Evolutionary conservation across 768 basidiomycete genomes (phyloP), one percentile per base, ranked within the genome.

Genomic region (Lanmaoa rubissima): DNA sequence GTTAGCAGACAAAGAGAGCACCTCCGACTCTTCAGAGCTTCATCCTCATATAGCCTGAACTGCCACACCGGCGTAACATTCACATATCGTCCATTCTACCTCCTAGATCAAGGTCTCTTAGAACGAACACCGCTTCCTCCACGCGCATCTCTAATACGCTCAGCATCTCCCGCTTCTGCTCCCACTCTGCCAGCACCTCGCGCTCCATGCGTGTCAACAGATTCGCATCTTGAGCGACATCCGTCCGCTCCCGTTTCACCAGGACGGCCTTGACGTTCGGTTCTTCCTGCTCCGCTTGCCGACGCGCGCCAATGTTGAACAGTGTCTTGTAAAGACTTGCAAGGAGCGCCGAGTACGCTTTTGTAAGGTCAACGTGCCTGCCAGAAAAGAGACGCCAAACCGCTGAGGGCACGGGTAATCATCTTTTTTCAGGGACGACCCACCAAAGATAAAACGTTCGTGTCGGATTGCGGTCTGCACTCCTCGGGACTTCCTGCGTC

Each of bases 391-490:
- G n/a, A n/a, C 5, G 19, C 12, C 16, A 32, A 21, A 19, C 5
- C 14, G 10, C 12, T 58, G 2, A 52, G 32, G 4, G 43, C 51
- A 62, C 24, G 16, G 31, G 42, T 31, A 8, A 43, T 48, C 21
- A 21, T 17, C 13, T 8, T 28, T 24, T 48, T 17, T 16, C 31
- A 19, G 32, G 19, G 26, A 48, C 48, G 38, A 63, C 78, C 34
- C 57, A 93, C 96, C 96, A 98, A 34, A 98, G 83, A 75, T 92
- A 98, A 70, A 94, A 91, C 47, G 88, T 94, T 26, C 93, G 81
- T 0, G 87, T 83, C 5, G 94, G 91, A 70, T 92, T 92, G 47
- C 94, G 88, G 69, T 96, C 94, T 21, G 89, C 86, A 62, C 86
- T 90, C 73, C 89, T 90, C 5, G 97, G 90, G 2, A 98, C 88